phyloP scores from a whole-genome alignment of 2,329 filamentous ascomycete genomes.

The Pestalotiopsis sp. region DNA sequence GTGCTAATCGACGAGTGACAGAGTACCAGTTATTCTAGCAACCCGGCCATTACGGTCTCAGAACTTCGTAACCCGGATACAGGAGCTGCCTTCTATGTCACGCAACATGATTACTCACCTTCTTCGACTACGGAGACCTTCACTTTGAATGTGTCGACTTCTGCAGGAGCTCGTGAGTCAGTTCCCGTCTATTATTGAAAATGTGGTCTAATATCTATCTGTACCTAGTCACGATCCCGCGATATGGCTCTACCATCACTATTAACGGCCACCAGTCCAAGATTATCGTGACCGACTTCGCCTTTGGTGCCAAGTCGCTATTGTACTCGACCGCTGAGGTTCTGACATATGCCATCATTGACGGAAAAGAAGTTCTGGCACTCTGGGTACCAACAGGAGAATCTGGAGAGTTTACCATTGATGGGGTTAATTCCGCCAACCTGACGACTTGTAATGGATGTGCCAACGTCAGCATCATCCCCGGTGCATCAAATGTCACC shows the following conservation, averaged over 20 bases:
- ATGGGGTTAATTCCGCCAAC: slow-evolving; percentile 38
- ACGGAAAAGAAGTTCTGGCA: slow-evolving; percentile 48
- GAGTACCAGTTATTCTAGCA: slow-evolving; percentile 53
- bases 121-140: slow-evolving; percentile 54
- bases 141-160: slow-evolving; percentile 58
- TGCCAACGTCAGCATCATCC: slow-evolving; percentile 42
- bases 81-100: slow-evolving; percentile 60
- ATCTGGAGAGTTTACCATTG: slow-evolving; percentile 54
- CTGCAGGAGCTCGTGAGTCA: slow-evolving; percentile 43
- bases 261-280: slow-evolving; percentile 65
- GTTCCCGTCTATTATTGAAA: background rate
- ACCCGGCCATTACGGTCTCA: slow-evolving; percentile 52
- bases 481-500: slow-evolving; percentile 41
- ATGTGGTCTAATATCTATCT: slow-evolving; percentile 4
- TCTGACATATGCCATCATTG: slow-evolving; percentile 51
- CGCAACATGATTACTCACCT: slow-evolving; percentile 55
- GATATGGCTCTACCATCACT: slow-evolving; percentile 47
- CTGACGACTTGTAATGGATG: slow-evolving; percentile 41
- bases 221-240: slow-evolving; percentile 50
- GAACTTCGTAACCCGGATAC: slow-evolving; percentile 63
- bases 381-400: slow-evolving; percentile 59
- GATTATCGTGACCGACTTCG: slow-evolving; percentile 63
- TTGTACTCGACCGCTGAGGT: slow-evolving; percentile 60
- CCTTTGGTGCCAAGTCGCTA: slow-evolving; percentile 51
- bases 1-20: slow-evolving; percentile 29